Percentiles rank a stretch among this genome's conserved stretches.
phyloP scores from a whole-genome alignment of 1,284 basidiomycete genomes.

The Rhodofomes roseus region DNA sequence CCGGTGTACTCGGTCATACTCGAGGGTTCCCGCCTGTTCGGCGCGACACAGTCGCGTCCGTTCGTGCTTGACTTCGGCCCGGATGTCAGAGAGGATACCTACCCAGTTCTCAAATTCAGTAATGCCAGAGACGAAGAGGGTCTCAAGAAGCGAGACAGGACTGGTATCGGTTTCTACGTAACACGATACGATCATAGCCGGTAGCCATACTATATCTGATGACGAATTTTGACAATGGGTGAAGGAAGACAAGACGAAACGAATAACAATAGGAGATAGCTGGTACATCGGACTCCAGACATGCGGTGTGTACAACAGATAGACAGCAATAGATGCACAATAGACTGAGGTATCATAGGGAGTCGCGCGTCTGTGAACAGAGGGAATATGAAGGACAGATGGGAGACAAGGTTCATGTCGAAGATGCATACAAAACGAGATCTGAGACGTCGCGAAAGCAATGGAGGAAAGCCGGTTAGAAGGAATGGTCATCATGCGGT shows the following conservation, averaged over 20 bases:
- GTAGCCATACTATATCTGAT: not conserved
- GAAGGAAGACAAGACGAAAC: not conserved
- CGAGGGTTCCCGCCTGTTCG: slow-evolving; percentile 72
- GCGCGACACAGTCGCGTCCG: slow-evolving; percentile 66
- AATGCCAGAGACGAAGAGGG: slow-evolving; percentile 32
- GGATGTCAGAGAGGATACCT: slow-evolving; percentile 50
- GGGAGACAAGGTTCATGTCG: slow-evolving; percentile 1
- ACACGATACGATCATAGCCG: slow-evolving; percentile 41
- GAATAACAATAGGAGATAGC: slow-evolving; percentile 11
- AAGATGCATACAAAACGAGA: slow-evolving; percentile 18
- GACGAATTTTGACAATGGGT: not conserved
- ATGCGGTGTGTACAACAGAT: slow-evolving; percentile 10
- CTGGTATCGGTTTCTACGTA: slow-evolving; percentile 37
- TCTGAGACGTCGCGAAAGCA: slow-evolving; percentile 8
- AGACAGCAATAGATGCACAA: slow-evolving; percentile 11
- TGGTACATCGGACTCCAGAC: slow-evolving; percentile 7
- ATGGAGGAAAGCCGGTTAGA: not conserved
- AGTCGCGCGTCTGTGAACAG: slow-evolving; percentile 4
- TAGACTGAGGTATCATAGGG: slow-evolving; percentile 3
- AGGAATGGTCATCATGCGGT: slow-evolving; percentile 11
- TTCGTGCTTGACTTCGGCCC: slow-evolving; percentile 78
- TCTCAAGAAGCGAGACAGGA: slow-evolving; percentile 35
- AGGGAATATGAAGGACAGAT: not conserved
- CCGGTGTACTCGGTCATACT: slow-evolving; percentile 69
- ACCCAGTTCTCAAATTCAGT: slow-evolving; percentile 42